phyloP scores from a whole-genome alignment of 805 yeast genomes.

The Metschnikowia aberdeeniae region DNA sequence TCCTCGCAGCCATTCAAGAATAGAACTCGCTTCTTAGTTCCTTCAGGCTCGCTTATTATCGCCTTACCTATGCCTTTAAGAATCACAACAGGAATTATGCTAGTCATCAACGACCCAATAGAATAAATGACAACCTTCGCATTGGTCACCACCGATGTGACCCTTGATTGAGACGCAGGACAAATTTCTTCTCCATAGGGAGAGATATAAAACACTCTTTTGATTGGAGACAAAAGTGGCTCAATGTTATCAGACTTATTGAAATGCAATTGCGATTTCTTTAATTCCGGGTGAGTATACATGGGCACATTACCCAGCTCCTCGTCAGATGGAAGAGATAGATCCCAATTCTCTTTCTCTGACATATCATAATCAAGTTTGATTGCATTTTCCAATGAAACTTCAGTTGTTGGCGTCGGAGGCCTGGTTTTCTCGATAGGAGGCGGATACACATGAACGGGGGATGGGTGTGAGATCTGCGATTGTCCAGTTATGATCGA shows the following conservation, averaged over 20 bases:
- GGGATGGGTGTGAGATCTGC: constrained; percentile 83
- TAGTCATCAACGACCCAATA: constrained; percentile 86
- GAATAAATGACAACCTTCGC: constrained; percentile 65
- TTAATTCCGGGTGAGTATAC: constrained; percentile 75
- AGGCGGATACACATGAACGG: constrained; percentile 18
- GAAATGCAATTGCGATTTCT: constrained; percentile 70
- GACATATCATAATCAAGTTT: not conserved
- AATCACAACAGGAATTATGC: constrained; percentile 73
- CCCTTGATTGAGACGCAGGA: constrained; percentile 68
- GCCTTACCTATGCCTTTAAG: constrained; percentile 71
- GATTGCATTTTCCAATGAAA: not conserved
- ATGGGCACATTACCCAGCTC: constrained; percentile 62
- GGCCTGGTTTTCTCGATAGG: constrained; percentile 18
- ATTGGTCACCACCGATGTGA: constrained; percentile 44
- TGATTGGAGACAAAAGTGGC: constrained; percentile 72
- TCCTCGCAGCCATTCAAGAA: constrained; percentile 72
- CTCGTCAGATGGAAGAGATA: constrained; percentile 22
- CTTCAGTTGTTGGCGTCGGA: constrained; percentile 14
- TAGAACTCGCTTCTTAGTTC: constrained; percentile 47
- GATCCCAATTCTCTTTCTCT: not conserved
- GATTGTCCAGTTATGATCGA: constrained; percentile 82
- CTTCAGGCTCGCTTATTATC: constrained; percentile 26
- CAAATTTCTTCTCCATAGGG: constrained; percentile 84
- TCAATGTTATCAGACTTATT: constrained; percentile 49
- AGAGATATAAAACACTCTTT: constrained; percentile 71